A percentile compares a stretch with the other conserved stretches of the same genome.
Evolutionary conservation across 148 eudicot genomes (phyloP).

Genomic region (Vaccinium macrocarpon): DNA sequence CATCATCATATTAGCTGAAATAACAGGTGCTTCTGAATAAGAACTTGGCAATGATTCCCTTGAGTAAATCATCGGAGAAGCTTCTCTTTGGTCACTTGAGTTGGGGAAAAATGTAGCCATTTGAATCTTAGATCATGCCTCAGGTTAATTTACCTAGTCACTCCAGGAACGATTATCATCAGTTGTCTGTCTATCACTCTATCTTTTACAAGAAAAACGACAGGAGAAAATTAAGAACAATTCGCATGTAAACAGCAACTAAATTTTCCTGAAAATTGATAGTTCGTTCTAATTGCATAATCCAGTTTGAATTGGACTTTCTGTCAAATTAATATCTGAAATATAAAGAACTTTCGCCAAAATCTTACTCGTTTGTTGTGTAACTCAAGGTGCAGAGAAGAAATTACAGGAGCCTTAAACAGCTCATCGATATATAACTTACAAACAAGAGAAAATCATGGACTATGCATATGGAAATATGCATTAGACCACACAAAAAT

Average conservation of each 20-base stretch:
- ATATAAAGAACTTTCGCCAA: background rate
- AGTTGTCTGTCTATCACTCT: background rate
- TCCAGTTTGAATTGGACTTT: background rate
- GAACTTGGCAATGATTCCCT: conserved; percentile 33
- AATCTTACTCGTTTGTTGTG: background rate
- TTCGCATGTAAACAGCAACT: background rate
- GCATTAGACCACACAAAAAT: background rate
- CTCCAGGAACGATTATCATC: conserved; percentile 6
- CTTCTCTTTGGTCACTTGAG: conserved; percentile 35
- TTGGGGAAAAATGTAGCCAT: conserved; percentile 45
- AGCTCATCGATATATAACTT: background rate
- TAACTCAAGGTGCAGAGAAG: background rate
- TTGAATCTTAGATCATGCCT: background rate
- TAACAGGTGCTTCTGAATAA: conserved; percentile 29
- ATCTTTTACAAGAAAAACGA: background rate
- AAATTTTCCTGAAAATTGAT: background rate
- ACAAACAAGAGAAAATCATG: background rate
- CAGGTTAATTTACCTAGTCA: background rate
- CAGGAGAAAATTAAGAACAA: background rate
- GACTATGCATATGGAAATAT: background rate
- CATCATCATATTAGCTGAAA: conserved; percentile 36
- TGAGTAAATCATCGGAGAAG: conserved; percentile 24
- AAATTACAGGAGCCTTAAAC: background rate
- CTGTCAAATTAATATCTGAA: background rate
- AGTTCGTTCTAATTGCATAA: background rate